phyloP scores from a whole-genome alignment of 129 eudicot genomes.

The Silybum marianum region DNA sequence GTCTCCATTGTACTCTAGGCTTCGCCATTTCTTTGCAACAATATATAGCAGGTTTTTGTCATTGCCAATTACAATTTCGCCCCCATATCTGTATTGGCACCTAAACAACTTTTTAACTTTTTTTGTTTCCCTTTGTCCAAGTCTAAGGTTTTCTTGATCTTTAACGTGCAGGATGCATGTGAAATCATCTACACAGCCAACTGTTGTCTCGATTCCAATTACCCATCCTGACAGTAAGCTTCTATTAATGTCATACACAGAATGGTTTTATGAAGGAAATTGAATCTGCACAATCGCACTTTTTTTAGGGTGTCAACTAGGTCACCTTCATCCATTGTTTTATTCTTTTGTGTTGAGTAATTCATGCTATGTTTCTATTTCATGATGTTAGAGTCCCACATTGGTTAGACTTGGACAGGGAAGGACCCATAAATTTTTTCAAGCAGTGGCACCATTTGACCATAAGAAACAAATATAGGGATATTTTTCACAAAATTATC shows the following conservation, averaged over 20 bases:
- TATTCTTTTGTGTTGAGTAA: constrained; percentile 8
- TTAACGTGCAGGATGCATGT: constrained; percentile 88
- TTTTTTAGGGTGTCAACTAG: not conserved
- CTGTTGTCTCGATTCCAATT: constrained; percentile 84
- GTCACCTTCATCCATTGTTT: constrained; percentile 1
- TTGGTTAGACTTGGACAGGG: not conserved
- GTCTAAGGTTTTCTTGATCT: not conserved
- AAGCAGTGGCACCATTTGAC: too few relatives aligned
- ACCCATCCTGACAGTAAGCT: constrained; percentile 80
- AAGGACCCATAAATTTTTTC: too few relatives aligned
- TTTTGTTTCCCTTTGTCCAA: not conserved
- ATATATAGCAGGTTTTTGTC: constrained; percentile 72
- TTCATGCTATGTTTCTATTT: constrained; percentile 6
- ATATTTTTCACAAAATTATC: too few relatives aligned
- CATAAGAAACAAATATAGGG: too few relatives aligned
- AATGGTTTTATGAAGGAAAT: not conserved
- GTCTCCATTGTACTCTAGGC: constrained; percentile 90
- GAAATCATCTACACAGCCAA: constrained; percentile 79
- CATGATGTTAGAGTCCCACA: not conserved
- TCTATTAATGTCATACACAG: not conserved
- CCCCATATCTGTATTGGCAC: not conserved
- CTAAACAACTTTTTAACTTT: not conserved
- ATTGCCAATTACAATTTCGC: not conserved
- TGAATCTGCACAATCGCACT: not conserved
- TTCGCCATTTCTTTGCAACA: constrained; percentile 83